A percentile compares a stretch with the other conserved stretches of the same genome.
Conservation (phyloP, 2,329 filamentous ascomycete species). For the Nakataea oryzae region DNA sequence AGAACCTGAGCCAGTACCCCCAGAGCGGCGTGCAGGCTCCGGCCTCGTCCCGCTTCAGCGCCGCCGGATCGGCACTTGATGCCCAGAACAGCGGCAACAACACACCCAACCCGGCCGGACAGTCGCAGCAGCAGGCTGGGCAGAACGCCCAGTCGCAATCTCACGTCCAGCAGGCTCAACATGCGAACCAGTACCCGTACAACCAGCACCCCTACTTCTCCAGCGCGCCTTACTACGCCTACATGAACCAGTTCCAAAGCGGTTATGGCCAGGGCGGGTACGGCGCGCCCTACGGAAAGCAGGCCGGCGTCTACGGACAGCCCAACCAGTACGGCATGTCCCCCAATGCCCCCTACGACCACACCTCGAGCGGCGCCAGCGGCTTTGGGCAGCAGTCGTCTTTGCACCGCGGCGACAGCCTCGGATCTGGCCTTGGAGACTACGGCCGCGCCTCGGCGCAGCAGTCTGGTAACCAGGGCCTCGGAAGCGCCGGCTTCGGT, state of each 20-base stretch:
- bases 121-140: conserved; percentile 35
- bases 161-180: conserved; percentile 25
- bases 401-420: conserved; percentile 38
- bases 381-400: conserved; percentile 45
- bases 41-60: conserved; percentile 41
- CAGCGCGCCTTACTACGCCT: conserved; percentile 53
- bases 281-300: conserved; percentile 45
- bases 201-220: conserved; percentile 46
- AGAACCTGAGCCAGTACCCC: conserved; percentile 58
- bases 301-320: conserved; percentile 43
- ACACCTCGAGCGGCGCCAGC: conserved; percentile 39
- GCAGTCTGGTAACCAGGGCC: conserved; percentile 36
- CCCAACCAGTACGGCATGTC: conserved; percentile 44
- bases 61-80: conserved; percentile 40
- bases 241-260: conserved; percentile 40
- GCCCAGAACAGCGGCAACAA: conserved; percentile 80
- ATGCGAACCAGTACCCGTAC: conserved; percentile 34
- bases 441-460: conserved; percentile 43
- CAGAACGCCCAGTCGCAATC: conserved; percentile 25
- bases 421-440: conserved; percentile 40
- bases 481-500: conserved; percentile 40
- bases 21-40: conserved; percentile 53
- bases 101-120: conserved; percentile 70
- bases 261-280: conserved; percentile 41
- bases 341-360: conserved; percentile 46